Percentiles rank a stretch among this genome's conserved stretches.
Conservation (phyloP, 164 flowering plant genomes). For the Aristolochia contorta region DNA sequence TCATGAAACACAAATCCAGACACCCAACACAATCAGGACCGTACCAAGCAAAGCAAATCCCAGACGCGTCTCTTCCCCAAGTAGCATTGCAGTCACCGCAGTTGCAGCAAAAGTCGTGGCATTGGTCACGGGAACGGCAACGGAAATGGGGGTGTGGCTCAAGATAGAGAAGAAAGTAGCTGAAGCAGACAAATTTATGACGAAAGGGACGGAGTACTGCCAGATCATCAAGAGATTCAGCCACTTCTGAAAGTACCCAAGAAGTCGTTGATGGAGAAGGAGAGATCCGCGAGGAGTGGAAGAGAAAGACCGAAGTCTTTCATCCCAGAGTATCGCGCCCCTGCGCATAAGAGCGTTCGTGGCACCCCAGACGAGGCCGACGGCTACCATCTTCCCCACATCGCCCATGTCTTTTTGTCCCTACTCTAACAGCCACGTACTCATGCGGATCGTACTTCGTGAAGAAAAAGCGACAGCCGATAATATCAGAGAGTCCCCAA, state of each 20-base stretch:
- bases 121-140: constrained; percentile 93
- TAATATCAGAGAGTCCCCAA: no score
- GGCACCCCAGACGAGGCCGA: constrained; percentile 88
- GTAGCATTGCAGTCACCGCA: constrained; percentile 54
- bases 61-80: constrained; percentile 64
- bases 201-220: constrained; percentile 80
- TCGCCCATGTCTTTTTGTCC: constrained; percentile 27
- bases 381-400: constrained; percentile 73
- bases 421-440: no score
- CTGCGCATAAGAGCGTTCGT: constrained; percentile 89
- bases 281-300: constrained; percentile 8
- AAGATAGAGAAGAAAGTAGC: constrained; percentile 74
- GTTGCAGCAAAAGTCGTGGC: constrained; percentile 94
- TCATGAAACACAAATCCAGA: constrained; percentile 61
- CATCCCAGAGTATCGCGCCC: constrained; percentile 82
- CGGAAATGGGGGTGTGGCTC: constrained; percentile 61
- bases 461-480: no score
- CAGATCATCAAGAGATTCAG: constrained; percentile 49
- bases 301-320: constrained; percentile 25
- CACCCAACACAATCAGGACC: constrained; percentile 60
- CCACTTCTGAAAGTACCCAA: constrained; percentile 33
- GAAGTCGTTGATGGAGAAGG: constrained; percentile 18
- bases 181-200: constrained; percentile 73
- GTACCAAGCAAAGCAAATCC: constrained; percentile 61
- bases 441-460: no score